Evolutionary conservation across 2,329 filamentous ascomycete genomes (phyloP).

Genomic region (Alternaria sp.): DNA sequence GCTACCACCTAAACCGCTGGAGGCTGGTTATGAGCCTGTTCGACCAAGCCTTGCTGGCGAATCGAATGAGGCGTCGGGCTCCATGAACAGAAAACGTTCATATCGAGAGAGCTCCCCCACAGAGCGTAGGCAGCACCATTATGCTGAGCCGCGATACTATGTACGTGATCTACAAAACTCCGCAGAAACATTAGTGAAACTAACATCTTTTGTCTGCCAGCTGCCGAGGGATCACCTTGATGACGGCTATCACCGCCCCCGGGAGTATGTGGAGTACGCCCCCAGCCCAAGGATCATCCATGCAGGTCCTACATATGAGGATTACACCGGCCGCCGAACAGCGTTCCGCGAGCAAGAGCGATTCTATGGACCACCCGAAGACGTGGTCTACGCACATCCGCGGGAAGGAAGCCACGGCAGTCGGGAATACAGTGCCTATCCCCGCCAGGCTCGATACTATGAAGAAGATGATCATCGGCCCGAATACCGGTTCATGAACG

Average conservation of each 20-base stretch:
- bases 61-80: constrained; percentile 18
- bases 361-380: constrained; percentile 36
- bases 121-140: constrained; percentile 38
- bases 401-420: constrained; percentile 34
- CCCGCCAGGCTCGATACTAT: constrained; percentile 36
- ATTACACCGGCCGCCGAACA: constrained; percentile 38
- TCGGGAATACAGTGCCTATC: constrained; percentile 35
- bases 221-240: constrained; percentile 36
- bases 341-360: constrained; percentile 42
- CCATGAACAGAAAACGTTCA: constrained; percentile 28
- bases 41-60: constrained; percentile 42
- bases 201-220: constrained; percentile 26
- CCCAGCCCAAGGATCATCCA: constrained; percentile 37
- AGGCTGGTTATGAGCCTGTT: constrained; percentile 59
- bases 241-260: constrained; percentile 33
- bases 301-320: constrained; percentile 36
- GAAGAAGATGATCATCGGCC: constrained; percentile 30
- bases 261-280: constrained; percentile 40
- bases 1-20: constrained; percentile 42
- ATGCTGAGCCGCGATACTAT: constrained; percentile 43
- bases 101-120: constrained; percentile 32
- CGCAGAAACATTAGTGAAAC: constrained; percentile 9
- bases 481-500: constrained; percentile 32
- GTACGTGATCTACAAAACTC: constrained; percentile 33
- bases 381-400: constrained; percentile 36